Evolutionary conservation across 164 flowering plant genomes (phyloP), one percentile per base, ranked within the genome.

Genomic region (Berberis vulgaris): DNA sequence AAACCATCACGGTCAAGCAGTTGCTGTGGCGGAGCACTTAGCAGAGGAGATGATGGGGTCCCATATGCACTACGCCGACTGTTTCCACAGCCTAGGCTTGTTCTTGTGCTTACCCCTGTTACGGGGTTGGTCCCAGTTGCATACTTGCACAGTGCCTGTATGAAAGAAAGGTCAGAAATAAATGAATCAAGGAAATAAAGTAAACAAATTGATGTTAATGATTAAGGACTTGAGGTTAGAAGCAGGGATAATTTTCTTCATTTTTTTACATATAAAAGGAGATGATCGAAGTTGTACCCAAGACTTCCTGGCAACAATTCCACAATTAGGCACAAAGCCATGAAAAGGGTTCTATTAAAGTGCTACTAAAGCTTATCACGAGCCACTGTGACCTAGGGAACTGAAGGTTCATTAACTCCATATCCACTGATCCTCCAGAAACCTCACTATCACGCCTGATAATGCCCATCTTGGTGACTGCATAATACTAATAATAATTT

Each of bases 101-200:
- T 12, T 53, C 66, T 43, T 63, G 66, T 63, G 59, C 58, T 63
- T 42, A 63, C 66, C 39, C 97, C 96, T 2, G 98, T 94, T 2
- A 66, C 62, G 0, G 99, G 96, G 76, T 94, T 94, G 43, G 83
- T 84, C 2, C 99, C 97, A 69, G 76, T 89, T 1, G 99, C 99
- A 72, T 94, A 94, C 76, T 91, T 94, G 86, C 99, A 94, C 5
- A 94, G 82, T 12, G 99, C 96, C 99, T 94, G 65, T 57, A 72
- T 5, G 26, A 3, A 65, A 54, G 12, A 61, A 45, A 41, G 52
- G 41, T 6, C 4, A 3, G 7, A 1, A 8, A 6, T 6, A 13
- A 40, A 55, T 1, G 6, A 62, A 47, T 3, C 12, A 44, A 26
- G 26, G 49, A 1, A 59, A 52, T 12, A 7, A 38, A 41, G 38